phyloP scores from a whole-genome alignment of 768 basidiomycete species.

The Boletus coccyginus region DNA sequence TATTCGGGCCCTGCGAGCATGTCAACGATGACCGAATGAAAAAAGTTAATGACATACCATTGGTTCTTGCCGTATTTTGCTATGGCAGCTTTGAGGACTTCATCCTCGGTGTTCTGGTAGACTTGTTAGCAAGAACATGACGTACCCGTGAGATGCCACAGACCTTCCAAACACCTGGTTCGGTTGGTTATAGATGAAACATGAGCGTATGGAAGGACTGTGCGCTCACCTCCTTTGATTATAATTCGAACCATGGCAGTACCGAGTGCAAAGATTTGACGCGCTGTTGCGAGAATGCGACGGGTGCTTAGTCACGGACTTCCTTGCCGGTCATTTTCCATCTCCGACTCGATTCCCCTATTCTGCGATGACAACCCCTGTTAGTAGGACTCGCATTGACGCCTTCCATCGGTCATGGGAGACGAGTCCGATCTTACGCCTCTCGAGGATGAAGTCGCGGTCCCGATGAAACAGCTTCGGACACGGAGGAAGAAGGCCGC shows the following conservation, averaged over 20 bases:
- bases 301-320: constrained; percentile 7
- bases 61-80: constrained; percentile 97
- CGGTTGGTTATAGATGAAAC: constrained; percentile 2
- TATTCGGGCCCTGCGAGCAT: constrained; percentile 79
- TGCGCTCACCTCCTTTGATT: constrained; percentile 76
- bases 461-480: neutral
- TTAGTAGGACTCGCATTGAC: neutral
- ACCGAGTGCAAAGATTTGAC: neutral
- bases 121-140: constrained; percentile 4
- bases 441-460: constrained; percentile 8
- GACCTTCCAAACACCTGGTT: constrained; percentile 82
- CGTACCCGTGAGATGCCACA: constrained; percentile 7
- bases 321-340: constrained; percentile 11
- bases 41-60: constrained; percentile 48
- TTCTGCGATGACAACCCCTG: neutral
- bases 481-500: neutral
- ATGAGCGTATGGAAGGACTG: neutral
- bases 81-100: constrained; percentile 98
- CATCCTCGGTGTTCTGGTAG: constrained; percentile 88
- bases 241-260: constrained; percentile 78
- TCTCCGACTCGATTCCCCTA: constrained; percentile 21
- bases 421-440: constrained; percentile 17
- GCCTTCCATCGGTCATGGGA: neutral
- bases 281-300: neutral
- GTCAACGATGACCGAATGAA: neutral